phyloP scores from a whole-genome alignment of 257 asterid species.

The Prunella vulgaris region DNA sequence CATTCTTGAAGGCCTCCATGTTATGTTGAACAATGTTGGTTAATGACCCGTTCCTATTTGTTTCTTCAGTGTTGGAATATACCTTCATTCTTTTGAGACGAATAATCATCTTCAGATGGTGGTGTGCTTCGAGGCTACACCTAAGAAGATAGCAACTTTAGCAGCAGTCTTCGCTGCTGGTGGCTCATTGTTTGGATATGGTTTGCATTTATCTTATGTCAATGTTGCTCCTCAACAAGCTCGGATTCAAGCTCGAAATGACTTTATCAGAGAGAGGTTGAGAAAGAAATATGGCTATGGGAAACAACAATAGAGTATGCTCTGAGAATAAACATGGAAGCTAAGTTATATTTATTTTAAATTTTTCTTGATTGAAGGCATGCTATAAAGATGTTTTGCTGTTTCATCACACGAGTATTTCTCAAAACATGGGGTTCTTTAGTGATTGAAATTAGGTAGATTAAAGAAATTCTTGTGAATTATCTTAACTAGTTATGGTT shows the following conservation, averaged over 20 bases:
- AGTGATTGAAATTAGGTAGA: too few relatives aligned
- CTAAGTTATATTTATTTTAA: neutral
- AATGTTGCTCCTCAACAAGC: constrained; percentile 80
- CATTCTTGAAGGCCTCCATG: too few relatives aligned
- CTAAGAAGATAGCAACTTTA: constrained; percentile 35
- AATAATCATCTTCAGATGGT: constrained; percentile 34
- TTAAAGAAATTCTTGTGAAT: too few relatives aligned
- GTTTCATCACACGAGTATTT: too few relatives aligned
- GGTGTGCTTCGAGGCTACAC: constrained; percentile 53
- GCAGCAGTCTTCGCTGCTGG: constrained; percentile 47
- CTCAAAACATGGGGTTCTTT: too few relatives aligned
- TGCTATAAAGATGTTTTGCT: neutral
- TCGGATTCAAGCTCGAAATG: constrained; percentile 62
- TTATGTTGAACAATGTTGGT: neutral
- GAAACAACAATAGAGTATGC: constrained; percentile 14
- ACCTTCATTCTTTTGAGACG: neutral
- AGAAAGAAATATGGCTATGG: constrained; percentile 44
- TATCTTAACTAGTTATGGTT: neutral
- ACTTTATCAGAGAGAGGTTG: constrained; percentile 53
- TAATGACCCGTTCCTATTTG: constrained; percentile 8
- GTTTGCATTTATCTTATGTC: constrained; percentile 53
- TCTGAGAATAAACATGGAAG: neutral
- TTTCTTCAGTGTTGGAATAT: neutral
- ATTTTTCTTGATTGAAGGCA: too few relatives aligned
- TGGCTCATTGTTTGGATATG: constrained; percentile 46